Evolutionary conservation across 768 basidiomycete species (phyloP).

Genomic region (Tulasnella sp.): DNA sequence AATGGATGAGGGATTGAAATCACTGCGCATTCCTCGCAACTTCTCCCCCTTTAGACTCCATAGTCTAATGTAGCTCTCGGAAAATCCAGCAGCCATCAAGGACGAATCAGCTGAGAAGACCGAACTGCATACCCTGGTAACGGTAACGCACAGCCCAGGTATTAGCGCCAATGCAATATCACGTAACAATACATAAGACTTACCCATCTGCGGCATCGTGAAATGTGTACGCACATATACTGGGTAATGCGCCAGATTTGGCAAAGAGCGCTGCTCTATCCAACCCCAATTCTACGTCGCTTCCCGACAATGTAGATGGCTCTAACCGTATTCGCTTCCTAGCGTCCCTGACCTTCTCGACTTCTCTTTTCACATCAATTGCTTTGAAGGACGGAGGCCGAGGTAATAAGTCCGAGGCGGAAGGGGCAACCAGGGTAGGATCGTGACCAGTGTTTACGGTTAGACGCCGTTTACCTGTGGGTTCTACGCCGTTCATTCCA

Average conservation of each 20-base stretch:
- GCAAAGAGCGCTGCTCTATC: conserved; percentile 10
- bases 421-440: conserved; percentile 36
- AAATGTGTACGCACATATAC: conserved; percentile 88
- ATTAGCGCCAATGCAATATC: conserved; percentile 7
- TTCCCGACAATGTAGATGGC: conserved; percentile 42
- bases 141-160: background rate
- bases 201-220: conserved; percentile 95
- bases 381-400: conserved; percentile 72
- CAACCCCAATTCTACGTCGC: conserved; percentile 8
- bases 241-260: conserved; percentile 56
- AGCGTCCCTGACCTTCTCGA: conserved; percentile 76
- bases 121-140: conserved; percentile 63
- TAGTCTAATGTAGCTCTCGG: conserved; percentile 86
- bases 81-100: conserved; percentile 86
- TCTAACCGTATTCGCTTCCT: conserved; percentile 87
- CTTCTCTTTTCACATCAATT: conserved; percentile 81
- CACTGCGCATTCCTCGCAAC: conserved; percentile 60
- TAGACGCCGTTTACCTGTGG: conserved; percentile 27
- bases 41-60: conserved; percentile 94
- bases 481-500: conserved; percentile 30
- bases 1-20: conserved; percentile 52
- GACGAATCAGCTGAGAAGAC: conserved; percentile 86
- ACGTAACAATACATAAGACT: conserved; percentile 21
- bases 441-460: conserved; percentile 50
- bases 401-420: conserved; percentile 61